Evolutionary conservation across 306 rosid species (phyloP).

Genomic region (Ormosia semicastrata): DNA sequence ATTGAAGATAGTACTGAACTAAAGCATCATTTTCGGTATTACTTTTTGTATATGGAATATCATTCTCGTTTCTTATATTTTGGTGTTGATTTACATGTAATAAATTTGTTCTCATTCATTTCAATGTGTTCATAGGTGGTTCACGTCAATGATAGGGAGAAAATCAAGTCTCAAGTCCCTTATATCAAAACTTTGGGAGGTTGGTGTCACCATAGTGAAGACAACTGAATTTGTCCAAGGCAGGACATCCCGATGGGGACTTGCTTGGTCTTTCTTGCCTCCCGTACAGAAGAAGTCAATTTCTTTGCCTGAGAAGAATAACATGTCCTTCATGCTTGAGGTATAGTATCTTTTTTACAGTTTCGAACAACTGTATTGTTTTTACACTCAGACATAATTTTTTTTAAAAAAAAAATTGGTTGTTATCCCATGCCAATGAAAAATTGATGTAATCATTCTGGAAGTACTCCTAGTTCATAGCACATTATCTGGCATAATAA

Average conservation of each 20-base stretch:
- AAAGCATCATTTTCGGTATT: slow-evolving; percentile 65
- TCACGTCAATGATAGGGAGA: slow-evolving; percentile 80
- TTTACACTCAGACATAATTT: background rate
- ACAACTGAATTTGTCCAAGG: slow-evolving; percentile 95
- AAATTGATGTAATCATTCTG: background rate
- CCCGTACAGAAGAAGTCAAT: slow-evolving; percentile 44
- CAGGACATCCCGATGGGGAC: slow-evolving; percentile 80
- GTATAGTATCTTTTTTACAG: slow-evolving; percentile 24
- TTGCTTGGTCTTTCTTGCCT: slow-evolving; percentile 94
- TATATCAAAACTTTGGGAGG: slow-evolving; percentile 68
- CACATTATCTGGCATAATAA: background rate
- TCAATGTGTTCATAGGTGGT: slow-evolving; percentile 60
- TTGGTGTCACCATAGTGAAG: slow-evolving; percentile 78
- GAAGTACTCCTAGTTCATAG: slow-evolving; percentile 1
- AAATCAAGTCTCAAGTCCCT: slow-evolving; percentile 61
- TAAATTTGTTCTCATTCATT: background rate
- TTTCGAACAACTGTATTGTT: background rate
- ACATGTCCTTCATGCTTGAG: slow-evolving; percentile 70
- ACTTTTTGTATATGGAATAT: background rate
- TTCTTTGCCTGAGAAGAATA: slow-evolving; percentile 51
- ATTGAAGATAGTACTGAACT: slow-evolving; percentile 70
- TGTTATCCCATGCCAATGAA: slow-evolving; percentile 16
- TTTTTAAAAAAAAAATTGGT: background rate
- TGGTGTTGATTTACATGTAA: background rate
- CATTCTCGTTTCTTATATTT: background rate